Percentiles rank a stretch among this genome's conserved stretches.
phyloP scores from a whole-genome alignment of 371 early-diverging fungal genomes.

The Edhazardia aedis region DNA sequence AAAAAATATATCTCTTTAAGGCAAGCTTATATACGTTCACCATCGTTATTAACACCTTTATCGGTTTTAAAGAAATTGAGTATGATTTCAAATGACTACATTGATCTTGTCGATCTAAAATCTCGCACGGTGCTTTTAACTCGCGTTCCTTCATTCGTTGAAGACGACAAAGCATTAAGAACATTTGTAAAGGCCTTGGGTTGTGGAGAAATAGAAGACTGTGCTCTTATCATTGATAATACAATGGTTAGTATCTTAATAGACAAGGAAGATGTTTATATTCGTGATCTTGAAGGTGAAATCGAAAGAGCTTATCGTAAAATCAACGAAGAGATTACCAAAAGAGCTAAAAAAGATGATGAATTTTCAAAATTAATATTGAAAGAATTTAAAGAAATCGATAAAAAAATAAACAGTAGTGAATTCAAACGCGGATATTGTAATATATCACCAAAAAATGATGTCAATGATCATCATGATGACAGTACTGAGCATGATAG shows the following conservation, averaged over 20 bases:
- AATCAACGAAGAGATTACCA: conserved; percentile 25
- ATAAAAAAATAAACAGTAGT: conserved; percentile 6
- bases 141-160: conserved; percentile 34
- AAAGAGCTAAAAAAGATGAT: conserved; percentile 7
- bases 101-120: conserved; percentile 34
- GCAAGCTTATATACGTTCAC: conserved; percentile 40
- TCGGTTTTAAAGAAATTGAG: conserved; percentile 29
- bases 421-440: no score
- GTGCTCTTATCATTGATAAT: conserved; percentile 35
- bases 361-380: no score
- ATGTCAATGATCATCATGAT: no score
- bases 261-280: conserved; percentile 18
- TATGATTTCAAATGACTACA: conserved; percentile 10
- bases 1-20: conserved; percentile 42
- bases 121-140: conserved; percentile 32
- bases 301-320: conserved; percentile 18
- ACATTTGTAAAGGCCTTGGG: conserved; percentile 32
- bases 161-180: conserved; percentile 28
- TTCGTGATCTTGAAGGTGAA: conserved; percentile 41
- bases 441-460: no score
- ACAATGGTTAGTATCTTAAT: conserved; percentile 19
- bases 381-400: no score
- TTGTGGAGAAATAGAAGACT: conserved; percentile 30
- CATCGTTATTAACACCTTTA: conserved; percentile 41
- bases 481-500: no score